Evolutionary conservation across 306 rosid species (phyloP), one percentile per base, ranked within the genome.

Genomic region (Medicago arabica): DNA sequence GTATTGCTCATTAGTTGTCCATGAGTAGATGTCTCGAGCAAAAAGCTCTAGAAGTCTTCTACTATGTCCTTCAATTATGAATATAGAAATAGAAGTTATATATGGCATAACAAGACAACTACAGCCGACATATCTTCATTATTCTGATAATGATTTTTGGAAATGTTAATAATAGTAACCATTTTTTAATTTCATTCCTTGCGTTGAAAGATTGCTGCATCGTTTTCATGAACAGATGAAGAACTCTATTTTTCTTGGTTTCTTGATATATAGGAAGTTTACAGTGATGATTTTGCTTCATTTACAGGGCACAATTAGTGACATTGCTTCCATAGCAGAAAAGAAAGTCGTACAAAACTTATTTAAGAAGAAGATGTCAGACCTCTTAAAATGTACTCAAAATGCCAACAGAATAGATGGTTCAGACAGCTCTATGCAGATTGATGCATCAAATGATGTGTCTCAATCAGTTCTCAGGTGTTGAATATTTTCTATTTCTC

Each of bases 301-400:
- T 78, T 78, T 88, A 28, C 90, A 95, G 99, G 72, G 82, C 61
- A 91, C 97, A 11, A 86, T 95, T 59, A 75, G 91, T 47, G 97
- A 86, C 67, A 78, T 95, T 78, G 93, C 99, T 67, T 92, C 97
- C 49, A 89, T 95, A 90, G 78, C 97, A 73, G 96, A 92, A 78
- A 82, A 77, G 76, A 62, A 31, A 59, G 84, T 83, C 55, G 87
- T 90, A 39, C 86, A 87, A 17, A 83, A 59, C 38, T 77, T 89
- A 73, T 92, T 95, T 53, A 39, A 19, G 63, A 80, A 44, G 47
- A 84, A 82, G 43, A 83, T 92, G 97, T 57, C 40, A 23, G 75
- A 83, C 83, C 95, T 95, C 78, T 62, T 78, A 58, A 76, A 73
- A 82, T 88, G 75, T 74, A 90, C 90, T 34, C 51, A 10, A 75